Evolutionary conservation across 164 flowering plant species (phyloP), one percentile per base, ranked within the genome.

Genomic region (Magnolia sinica): DNA sequence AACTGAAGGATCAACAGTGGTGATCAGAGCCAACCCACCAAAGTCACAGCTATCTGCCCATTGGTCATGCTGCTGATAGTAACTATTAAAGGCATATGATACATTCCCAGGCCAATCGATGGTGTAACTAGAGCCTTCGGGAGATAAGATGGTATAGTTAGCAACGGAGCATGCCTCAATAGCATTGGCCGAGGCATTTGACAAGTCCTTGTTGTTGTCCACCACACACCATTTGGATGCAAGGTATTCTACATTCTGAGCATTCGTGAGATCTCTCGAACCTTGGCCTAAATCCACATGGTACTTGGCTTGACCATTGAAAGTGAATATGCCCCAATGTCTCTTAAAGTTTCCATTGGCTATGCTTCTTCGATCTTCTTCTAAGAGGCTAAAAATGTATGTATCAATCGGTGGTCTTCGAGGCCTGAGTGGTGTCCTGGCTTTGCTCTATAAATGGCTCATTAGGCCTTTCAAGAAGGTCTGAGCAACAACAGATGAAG

Each of bases 221-320:
- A 90, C 90, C 19, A 95, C 97, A 81, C 98, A 93, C 98, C 98
- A 95, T 86, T 76, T 91, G 49, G 94, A 61, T 49, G 92, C 74
- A 72, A 92, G 89, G 76, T 93, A 95, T 7, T 86, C 85, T 0
- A 95, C 98, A 76, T 84, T 86, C 49, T 89, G 88, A 1, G 93
- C 93, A 83, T 90, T 90, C 76, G 84, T 87, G 0, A 89, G 88
- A 58, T 73, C 82, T 64, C 80, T 85, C 4, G 83, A 79, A 37
- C 89, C 88, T 79, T 84, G 88, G 7, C 89, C 90, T 31, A 94
- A 75, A 75, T 88, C 87, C 52, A 86, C 67, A 7, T 76, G 83
- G 85, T 94, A 94, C 82, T 92, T 94, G 55, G 97, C 92, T 73
- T 91, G 98, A 27, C 98, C 98, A 71, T 92, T 97, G 74, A 92